These are phyloP conservation scores for Drechslerella stenobrocha DNA, from an alignment of 2,329 filamentous ascomycete species.

Conservation along the genomic window DNA sequence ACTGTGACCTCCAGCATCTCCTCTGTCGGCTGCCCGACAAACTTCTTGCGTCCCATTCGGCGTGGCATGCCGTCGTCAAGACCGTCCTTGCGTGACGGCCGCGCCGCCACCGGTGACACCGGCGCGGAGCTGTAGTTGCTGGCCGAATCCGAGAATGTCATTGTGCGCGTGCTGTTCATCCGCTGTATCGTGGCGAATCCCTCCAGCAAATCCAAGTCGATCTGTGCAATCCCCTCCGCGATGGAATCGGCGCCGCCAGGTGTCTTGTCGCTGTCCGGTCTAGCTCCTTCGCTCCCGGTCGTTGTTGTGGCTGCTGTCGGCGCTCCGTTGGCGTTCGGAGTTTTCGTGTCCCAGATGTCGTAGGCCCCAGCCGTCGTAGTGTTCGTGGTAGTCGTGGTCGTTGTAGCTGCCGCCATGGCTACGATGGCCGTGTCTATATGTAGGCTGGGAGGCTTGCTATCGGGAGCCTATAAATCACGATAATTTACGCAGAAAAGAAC, in stretches of 20 bases:
- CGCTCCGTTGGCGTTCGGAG: neutral
- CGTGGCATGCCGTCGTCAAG: slow-evolving; percentile 13
- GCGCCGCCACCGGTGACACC: slow-evolving; percentile 9
- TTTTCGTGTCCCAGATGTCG: neutral
- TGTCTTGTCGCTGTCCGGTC: neutral
- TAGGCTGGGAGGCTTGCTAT: neutral
- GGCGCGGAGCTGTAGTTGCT: slow-evolving; percentile 26
- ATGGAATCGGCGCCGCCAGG: slow-evolving; percentile 15
- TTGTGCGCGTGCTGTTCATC: slow-evolving; percentile 3
- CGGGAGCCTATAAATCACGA: slow-evolving; percentile 20
- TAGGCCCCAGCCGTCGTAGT: neutral
- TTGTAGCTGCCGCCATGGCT: neutral
- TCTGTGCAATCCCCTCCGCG: slow-evolving; percentile 15
- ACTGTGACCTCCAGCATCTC: slow-evolving; percentile 42
- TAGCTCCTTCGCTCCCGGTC: neutral
- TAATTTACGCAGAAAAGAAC: slow-evolving; percentile 24
- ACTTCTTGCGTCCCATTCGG: slow-evolving; percentile 35
- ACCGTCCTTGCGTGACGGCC: neutral
- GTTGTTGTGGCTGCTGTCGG: neutral
- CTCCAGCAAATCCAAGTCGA: slow-evolving; percentile 28
- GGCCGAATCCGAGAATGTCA: neutral
- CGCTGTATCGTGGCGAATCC: slow-evolving; percentile 8
- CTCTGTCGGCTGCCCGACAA: slow-evolving; percentile 44
- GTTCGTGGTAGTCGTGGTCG: neutral
- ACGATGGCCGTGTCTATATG: slow-evolving; percentile 24